Percentiles rank a stretch among this genome's conserved stretches.
Conservation (phyloP, 2,329 filamentous ascomycete genomes). For the Ceratocystis smalleyi region DNA sequence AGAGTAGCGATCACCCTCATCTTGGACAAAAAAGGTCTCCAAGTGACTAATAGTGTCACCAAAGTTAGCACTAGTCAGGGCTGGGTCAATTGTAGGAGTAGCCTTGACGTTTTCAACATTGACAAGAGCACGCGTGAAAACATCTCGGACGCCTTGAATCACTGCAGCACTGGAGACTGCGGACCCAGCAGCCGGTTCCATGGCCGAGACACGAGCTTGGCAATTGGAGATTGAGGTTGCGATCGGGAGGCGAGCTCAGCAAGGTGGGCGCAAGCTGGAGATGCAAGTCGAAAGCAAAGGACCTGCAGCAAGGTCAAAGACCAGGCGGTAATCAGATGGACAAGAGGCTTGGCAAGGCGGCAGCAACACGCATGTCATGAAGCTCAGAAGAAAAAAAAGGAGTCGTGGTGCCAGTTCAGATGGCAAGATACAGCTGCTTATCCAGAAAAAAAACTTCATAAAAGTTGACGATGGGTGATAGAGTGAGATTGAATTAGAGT, state of each 20-base stretch:
- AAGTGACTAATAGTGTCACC: slow-evolving; percentile 34
- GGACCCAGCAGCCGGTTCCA: neutral
- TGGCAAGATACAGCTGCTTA: neutral
- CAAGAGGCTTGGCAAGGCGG: neutral
- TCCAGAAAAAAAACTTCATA: neutral
- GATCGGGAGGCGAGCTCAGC: neutral
- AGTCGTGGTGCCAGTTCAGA: too few species aligned
- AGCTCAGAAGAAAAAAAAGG: too few species aligned
- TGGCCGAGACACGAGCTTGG: neutral
- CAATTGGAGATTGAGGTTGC: neutral
- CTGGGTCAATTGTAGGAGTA: slow-evolving; percentile 51
- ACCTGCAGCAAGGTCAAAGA: too few species aligned
- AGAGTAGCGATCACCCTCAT: slow-evolving; percentile 20
- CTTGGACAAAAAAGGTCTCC: slow-evolving; percentile 25
- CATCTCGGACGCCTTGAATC: slow-evolving; percentile 36
- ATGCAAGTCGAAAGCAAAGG: too few species aligned
- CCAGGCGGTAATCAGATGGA: neutral
- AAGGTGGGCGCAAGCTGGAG: too few species aligned
- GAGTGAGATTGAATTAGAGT: neutral
- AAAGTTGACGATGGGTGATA: neutral
- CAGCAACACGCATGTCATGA: too few species aligned
- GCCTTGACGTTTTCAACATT: slow-evolving; percentile 45
- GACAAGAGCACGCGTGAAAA: slow-evolving; percentile 42
- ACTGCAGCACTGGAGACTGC: slow-evolving; percentile 35
- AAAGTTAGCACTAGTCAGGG: slow-evolving; percentile 55